Base-by-base conservation (phyloP, 2,329 filamentous ascomycete genomes). In the Ascochyta viciae-villosae region DNA sequence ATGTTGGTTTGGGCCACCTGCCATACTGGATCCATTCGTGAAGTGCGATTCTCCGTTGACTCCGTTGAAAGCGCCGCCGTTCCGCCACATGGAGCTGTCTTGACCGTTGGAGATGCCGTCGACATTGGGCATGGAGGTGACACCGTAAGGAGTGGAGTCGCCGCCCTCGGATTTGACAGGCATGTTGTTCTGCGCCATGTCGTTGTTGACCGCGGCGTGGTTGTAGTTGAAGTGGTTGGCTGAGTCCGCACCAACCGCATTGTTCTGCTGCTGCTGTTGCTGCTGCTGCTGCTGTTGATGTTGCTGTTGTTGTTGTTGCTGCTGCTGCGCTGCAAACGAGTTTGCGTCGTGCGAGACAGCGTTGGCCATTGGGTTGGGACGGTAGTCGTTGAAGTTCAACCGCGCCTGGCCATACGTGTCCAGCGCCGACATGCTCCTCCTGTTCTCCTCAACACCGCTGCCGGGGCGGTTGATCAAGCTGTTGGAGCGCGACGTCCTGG, bases 401-500 rank as follows among this genome's bases (percentile, higher is more conserved):
- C 71, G 60, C n/a, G 62, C 54, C 46, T 70, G 72, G 19, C 61
- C 65, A 51, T 74, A 74, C 19, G 54, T 48, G 37, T 75, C 73
- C 35, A 75, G 57, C 8, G 67, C 68, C 8, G 72, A 74, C 63
- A 75, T 67, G 63, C 72, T 75, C 33, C 74, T 65, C 39, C 74
- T 64, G 52, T 75, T 73, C 45, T 76, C 72, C 43, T 74, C 71
- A 23, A 71, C 70, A 12, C 74, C 70, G 49, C 64, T 74, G 50
- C 65, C 68, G 16, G 78, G 78, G 15, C 75, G 76, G 49, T 57
- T 57, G 52, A 81, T 80, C 61, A 82, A 63, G 67, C 79, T 81
- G 70, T 81, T 82, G 22, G 80, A 79, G 46, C 80, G 71, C 49
- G 80, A 82, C 6, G 79, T 79, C 24, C 80, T 73, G 46, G 76